Evolutionary conservation across 2,329 filamentous ascomycete species (phyloP).

Genomic region (Helotiales sp.): DNA sequence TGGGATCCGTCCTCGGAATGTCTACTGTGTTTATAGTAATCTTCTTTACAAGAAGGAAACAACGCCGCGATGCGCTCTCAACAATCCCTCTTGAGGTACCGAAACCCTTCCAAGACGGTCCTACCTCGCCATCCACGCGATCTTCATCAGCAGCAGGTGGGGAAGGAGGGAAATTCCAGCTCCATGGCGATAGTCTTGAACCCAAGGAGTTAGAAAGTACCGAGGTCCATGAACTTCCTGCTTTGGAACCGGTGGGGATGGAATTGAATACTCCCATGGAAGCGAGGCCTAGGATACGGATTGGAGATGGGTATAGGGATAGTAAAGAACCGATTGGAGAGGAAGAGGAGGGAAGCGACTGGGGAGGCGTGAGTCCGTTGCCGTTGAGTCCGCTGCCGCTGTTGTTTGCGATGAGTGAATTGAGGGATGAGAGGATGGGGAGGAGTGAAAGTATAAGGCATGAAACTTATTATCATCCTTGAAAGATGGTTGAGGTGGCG

Average conservation of each 20-base stretch:
- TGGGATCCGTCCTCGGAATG: slow-evolving; percentile 29
- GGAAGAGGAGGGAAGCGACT: slow-evolving; percentile 16
- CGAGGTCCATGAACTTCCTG: slow-evolving; percentile 28
- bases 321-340: not conserved
- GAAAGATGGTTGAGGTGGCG: slow-evolving; percentile 10
- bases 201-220: slow-evolving; percentile 23
- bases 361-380: slow-evolving; percentile 15
- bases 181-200: slow-evolving; percentile 23
- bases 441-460: slow-evolving; percentile 18
- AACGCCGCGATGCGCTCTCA: not conserved
- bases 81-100: not conserved
- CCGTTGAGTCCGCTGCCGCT: slow-evolving; percentile 25
- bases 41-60: slow-evolving; percentile 27
- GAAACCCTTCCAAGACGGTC: slow-evolving; percentile 15
- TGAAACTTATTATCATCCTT: slow-evolving; percentile 32
- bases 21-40: slow-evolving; percentile 28
- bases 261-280: slow-evolving; percentile 25
- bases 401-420: slow-evolving; percentile 26
- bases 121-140: not conserved
- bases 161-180: slow-evolving; percentile 17
- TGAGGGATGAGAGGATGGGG: slow-evolving; percentile 25
- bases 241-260: slow-evolving; percentile 26
- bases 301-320: too few species aligned
- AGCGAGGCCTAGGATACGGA: not conserved
- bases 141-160: not conserved